These are phyloP conservation scores for Penicillium paxilli DNA, from an alignment of 495 filamentous ascomycete species.

Conservation along the genomic window DNA sequence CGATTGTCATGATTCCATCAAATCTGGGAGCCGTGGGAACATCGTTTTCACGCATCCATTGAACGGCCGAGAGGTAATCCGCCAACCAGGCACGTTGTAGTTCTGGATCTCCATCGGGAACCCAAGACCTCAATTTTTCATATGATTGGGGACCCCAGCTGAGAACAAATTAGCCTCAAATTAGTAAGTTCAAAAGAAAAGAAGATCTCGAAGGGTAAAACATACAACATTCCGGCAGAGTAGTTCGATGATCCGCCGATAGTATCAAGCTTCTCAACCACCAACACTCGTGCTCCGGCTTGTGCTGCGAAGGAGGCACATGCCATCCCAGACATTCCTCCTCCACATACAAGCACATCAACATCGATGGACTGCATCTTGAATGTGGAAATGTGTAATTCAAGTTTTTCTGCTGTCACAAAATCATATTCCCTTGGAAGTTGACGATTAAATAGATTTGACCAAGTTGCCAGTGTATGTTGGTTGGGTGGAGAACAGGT, in stretches of 20 bases:
- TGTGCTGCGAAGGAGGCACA: slow-evolving; percentile 27
- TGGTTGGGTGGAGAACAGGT: too few species aligned
- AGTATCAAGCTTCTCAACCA: slow-evolving; percentile 24
- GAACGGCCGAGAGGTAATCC: slow-evolving; percentile 27
- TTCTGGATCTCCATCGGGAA: slow-evolving; percentile 22
- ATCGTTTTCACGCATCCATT: slow-evolving; percentile 29
- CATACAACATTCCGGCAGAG: slow-evolving; percentile 31
- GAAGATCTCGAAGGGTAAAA: background rate
- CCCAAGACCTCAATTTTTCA: slow-evolving; percentile 23
- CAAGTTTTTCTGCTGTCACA: background rate
- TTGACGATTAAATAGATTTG: too few species aligned
- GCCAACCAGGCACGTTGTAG: slow-evolving; percentile 25
- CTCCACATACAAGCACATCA: slow-evolving; percentile 27
- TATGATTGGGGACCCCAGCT: slow-evolving; percentile 28
- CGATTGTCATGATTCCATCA: slow-evolving; percentile 33
- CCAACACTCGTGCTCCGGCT: slow-evolving; percentile 19
- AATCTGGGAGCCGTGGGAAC: slow-evolving; percentile 24
- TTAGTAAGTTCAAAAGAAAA: background rate
- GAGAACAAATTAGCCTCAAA: background rate
- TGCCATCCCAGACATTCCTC: slow-evolving; percentile 32
- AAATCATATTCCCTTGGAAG: too few species aligned
- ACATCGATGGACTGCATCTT: slow-evolving; percentile 23
- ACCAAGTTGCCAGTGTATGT: too few species aligned
- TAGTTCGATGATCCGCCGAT: slow-evolving; percentile 26
- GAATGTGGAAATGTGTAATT: background rate